Percentiles rank a stretch among this genome's conserved stretches.
Conservation (phyloP, 2,329 filamentous ascomycete species). For the Periconia digitata region DNA sequence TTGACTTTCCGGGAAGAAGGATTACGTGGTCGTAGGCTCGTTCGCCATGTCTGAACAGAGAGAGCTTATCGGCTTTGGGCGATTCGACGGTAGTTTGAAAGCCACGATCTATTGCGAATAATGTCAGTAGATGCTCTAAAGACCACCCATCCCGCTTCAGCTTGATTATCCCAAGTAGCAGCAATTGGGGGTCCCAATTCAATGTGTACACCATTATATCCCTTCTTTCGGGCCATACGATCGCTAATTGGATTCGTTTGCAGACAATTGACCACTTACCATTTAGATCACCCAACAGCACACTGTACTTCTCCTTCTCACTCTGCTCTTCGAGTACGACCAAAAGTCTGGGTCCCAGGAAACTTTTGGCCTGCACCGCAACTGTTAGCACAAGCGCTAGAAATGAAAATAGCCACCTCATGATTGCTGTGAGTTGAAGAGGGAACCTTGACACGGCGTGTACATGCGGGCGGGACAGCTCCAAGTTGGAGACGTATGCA, state of each 20-base stretch:
- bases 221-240: background rate
- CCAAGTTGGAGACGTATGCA: constrained; percentile 42
- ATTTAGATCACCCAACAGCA: constrained; percentile 73
- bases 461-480: constrained; percentile 14
- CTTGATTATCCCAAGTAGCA: no score
- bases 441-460: constrained; percentile 16
- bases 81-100: constrained; percentile 81
- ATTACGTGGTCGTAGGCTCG: constrained; percentile 88
- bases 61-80: constrained; percentile 54
- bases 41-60: constrained; percentile 83
- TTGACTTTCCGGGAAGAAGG: constrained; percentile 84
- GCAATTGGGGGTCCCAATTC: no score
- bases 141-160: no score
- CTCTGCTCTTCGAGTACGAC: constrained; percentile 81
- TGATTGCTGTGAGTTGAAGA: constrained; percentile 47
- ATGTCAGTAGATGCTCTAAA: constrained; percentile 10
- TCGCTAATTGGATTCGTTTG: background rate
- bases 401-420: constrained; percentile 75
- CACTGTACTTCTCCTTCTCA: constrained; percentile 81
- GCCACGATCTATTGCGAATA: constrained; percentile 66
- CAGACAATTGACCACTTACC: constrained; percentile 51
- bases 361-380: constrained; percentile 74
- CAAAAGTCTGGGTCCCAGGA: constrained; percentile 75
- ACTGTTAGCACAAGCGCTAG: constrained; percentile 67
- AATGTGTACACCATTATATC: background rate